Base-by-base conservation (phyloP, 345 rosid genomes). In the Citrus trifoliata region DNA sequence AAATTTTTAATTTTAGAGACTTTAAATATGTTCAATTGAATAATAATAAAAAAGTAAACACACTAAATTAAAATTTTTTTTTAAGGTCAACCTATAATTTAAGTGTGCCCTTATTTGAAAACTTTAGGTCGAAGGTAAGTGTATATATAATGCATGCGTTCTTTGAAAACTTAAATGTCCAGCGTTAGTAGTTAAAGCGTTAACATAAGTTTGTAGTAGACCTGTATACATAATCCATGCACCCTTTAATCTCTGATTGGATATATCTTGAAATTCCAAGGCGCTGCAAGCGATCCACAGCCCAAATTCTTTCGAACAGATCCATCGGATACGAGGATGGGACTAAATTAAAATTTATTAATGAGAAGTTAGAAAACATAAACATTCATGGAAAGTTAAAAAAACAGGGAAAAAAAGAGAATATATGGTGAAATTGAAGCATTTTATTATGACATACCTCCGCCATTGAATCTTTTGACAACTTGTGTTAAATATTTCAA, bases 211-310 rank as follows among this genome's bases (percentile, higher is more conserved):
- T 35, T 35, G 40, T 37, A n/a, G n/a, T n/a, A 5, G 40, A 92
- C 98, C 93, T 92, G 53, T 82, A 76, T 75, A 94, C 82, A 67
- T 96, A 89, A 65, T 85, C 80, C 58, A 94, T 85, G 67, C 93
- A 88, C 25, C 87, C 82, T 63, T 87, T 75, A 70, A 96, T 88
- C 84, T 93, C 92, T 2, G 82, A 81, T 60, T 86, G 55, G 80
- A 94, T 94, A 76, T 87, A 91, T 89, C 98, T 91, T 6, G 97
- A 90, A 38, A 93, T 82, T 61, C 99, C 98, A 6, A 96, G 88
- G 27, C 99, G 92, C 59, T 94, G 94, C 75, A 96, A 71, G 55
- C 98, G 94, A 82, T 96, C 99, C 28, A 96, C 95, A 7, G 83
- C 85, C 99, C 99, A 96, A 9, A 93, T 79, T 62, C 83, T 95